Evolutionary conservation across 2,329 filamentous ascomycete species (phyloP), one percentile per base, ranked within the genome.

Genomic region (Leptosphaerulina australis): DNA sequence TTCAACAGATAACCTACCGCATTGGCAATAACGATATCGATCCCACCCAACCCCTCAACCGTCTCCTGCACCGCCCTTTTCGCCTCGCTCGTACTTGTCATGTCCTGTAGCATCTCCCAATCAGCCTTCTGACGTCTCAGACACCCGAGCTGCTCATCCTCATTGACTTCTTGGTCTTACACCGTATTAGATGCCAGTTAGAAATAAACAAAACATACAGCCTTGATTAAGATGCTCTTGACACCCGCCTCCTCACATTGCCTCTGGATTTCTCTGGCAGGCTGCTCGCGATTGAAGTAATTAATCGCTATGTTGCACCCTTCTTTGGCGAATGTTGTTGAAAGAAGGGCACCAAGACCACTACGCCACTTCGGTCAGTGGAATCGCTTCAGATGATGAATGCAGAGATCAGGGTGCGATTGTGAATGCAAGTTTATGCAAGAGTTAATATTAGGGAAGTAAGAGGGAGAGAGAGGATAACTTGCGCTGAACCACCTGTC

Each of bases 1-100:
- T n/a, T n/a, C n/a, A n/a, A n/a, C n/a, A n/a, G n/a, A 28, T 2
- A 28, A 69, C 77, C 36, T 63, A 84, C 82, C 14, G 87, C 88
- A 70, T 94, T 94, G 2, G 87, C 88, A 62, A 93, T 83, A 35
- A 94, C 77, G 30, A 91, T 80, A 72, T 94, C 89, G n/a, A 94
- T 70, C 1, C 86, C 83, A 4, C 86, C 88, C 56, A 90, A 78
- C n/a, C 71, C 72, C 20, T 79, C 73, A 37, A 86, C 77, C 1
- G 83, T 81, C 34, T 86, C 79, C 14, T 80, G 72, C 1, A 92
- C 82, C 0, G 86, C 78, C 0, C 76, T 75, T 38, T 77, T 70
- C 55, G 88, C 83, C 20, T 88, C 87, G 1, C 74, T 70, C 25
- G 82, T 79, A 5, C 77, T 75, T 12, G 82, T 83, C 34, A 88